Conservation (phyloP, 2,329 filamentous ascomycete genomes). For the Blastomyces parvus region DNA sequence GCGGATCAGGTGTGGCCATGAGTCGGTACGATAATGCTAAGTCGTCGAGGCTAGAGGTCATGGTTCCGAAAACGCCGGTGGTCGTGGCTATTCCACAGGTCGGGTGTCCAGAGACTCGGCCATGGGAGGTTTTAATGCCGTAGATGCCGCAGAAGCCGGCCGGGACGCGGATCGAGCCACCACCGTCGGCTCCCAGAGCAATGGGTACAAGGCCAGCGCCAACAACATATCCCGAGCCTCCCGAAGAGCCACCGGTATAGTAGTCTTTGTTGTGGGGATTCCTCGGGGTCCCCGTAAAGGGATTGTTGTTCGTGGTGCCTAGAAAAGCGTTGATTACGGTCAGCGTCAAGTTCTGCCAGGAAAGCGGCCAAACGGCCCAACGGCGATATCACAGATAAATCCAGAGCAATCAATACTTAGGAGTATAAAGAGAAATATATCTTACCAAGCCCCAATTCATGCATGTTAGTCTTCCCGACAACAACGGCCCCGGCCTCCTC, state of each 20-base stretch:
- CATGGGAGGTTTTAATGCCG: slow-evolving; percentile 70
- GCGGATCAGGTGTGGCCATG: slow-evolving; percentile 63
- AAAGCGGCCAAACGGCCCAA: background rate
- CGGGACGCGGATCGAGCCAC: slow-evolving; percentile 66
- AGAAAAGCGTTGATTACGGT: background rate
- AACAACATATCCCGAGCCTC: slow-evolving; percentile 63
- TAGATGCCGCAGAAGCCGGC: slow-evolving; percentile 68
- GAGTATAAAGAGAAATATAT: slow-evolving; percentile 7
- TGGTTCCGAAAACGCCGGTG: slow-evolving; percentile 61
- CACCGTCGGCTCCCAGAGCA: slow-evolving; percentile 64
- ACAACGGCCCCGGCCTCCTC: slow-evolving; percentile 66
- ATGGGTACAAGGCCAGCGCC: slow-evolving; percentile 62
- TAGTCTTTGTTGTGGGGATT: slow-evolving; percentile 70
- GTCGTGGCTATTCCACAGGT: slow-evolving; percentile 50
- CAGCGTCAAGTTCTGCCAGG: background rate
- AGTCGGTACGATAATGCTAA: slow-evolving; percentile 72
- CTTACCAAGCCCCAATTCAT: slow-evolving; percentile 62
- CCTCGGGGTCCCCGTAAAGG: slow-evolving; percentile 60
- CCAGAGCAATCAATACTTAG: background rate
- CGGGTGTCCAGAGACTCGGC: slow-evolving; percentile 54
- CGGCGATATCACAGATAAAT: background rate
- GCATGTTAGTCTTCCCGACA: slow-evolving; percentile 69
- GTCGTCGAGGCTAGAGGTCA: slow-evolving; percentile 66
- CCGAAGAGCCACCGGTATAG: slow-evolving; percentile 74
- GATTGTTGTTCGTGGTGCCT: slow-evolving; percentile 78